Evolutionary conservation across 345 rosid species (phyloP), one percentile per base, ranked within the genome.

Genomic region (Salix viminalis): DNA sequence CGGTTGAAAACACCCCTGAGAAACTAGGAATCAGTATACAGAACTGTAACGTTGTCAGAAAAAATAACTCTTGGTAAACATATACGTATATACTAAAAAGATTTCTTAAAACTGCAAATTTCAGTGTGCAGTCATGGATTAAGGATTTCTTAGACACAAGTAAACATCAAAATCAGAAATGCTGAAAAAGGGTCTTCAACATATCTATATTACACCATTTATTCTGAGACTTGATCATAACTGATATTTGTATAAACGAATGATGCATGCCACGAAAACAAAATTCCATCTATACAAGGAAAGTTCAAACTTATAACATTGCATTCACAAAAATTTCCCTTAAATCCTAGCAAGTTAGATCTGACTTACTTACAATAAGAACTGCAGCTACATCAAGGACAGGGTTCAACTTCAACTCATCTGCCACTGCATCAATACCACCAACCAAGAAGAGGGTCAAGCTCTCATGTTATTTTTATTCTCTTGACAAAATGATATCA

Each of bases 401-500:
- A n/a, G 58, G 48, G 7, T 62, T 56, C 58, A 67, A n/a, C 71
- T 10, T 86, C 81, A 84, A 64, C 82, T 79, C 88, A 89, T 80
- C 65, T 88, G 91, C 94, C 94, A 90, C 94, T 90, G 94, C 85
- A 85, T 69, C 85, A 79, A 74, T 56, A 84, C 13, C 67, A 84
- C 66, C 79, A 76, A 75, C 52, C 66, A 77, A 68, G 1, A 76
- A 48, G 69, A 42, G 52, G 24, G 72, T 74, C 67, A 84, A 44
- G 46, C 50, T 50, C 72, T 67, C 13, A 74, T 32, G 28, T 44
- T 62, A 64, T 12, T 75, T 26, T 54, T 19, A 6, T 71, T 18
- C 76, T 23, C 48, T 39, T 23, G 64, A 24, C 7, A 75, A 69
- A 48, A 36, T 12, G 6, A 21, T 11, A 69, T 21, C 46, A 76